These are phyloP conservation scores for Fistulifera pelliculosa DNA, from an alignment of 108 stramenopile species.

Conservation along the genomic window DNA sequence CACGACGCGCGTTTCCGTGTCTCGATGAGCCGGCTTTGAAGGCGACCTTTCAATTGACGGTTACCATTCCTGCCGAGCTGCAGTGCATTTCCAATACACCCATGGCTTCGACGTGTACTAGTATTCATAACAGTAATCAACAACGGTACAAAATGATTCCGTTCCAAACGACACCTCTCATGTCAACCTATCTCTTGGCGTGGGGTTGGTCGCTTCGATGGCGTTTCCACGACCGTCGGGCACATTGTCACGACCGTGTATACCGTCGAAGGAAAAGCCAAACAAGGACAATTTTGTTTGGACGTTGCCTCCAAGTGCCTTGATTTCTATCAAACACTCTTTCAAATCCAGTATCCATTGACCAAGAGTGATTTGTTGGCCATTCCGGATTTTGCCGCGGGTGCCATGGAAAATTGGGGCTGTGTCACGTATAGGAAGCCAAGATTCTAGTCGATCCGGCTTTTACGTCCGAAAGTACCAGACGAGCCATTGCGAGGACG, in stretches of 20 bases:
- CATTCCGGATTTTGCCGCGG: conserved; percentile 69
- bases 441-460: conserved; percentile 31
- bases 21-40: conserved; percentile 31
- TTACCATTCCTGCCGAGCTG: conserved; percentile 12
- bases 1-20: conserved; percentile 29
- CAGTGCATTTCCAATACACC: conserved; percentile 24
- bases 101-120: neutral
- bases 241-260: conserved; percentile 40
- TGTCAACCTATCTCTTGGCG: conserved; percentile 68
- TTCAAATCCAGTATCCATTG: conserved; percentile 44
- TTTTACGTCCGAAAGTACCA: conserved; percentile 10
- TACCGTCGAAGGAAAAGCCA: conserved; percentile 43
- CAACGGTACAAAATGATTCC: conserved; percentile 9
- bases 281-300: conserved; percentile 43
- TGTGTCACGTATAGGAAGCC: conserved; percentile 61
- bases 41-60: conserved; percentile 21
- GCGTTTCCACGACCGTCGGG: conserved; percentile 20
- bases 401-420: conserved; percentile 79
- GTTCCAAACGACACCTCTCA: conserved; percentile 44
- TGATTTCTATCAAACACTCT: conserved; percentile 41
- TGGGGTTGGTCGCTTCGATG: conserved; percentile 60
- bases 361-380: conserved; percentile 57
- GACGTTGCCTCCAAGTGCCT: conserved; percentile 31
- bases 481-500: conserved; percentile 23
- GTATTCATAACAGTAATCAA: neutral